These are phyloP conservation scores for Lolium perenne DNA, from an alignment of 176 grass and related monocot genomes.

Conservation along the genomic window DNA sequence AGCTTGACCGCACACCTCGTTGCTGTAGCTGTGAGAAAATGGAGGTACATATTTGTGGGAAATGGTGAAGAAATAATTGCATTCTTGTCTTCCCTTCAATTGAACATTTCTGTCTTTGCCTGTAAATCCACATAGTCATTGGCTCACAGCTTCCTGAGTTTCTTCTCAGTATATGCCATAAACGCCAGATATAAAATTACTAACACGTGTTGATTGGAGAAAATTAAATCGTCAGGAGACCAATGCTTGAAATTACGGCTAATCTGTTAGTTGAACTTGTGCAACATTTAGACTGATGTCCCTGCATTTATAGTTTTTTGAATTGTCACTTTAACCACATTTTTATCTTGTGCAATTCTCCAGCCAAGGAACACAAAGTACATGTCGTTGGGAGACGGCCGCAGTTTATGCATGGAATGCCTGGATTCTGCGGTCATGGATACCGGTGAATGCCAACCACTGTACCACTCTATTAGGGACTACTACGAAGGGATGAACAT, in stretches of 20 bases:
- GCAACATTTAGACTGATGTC: not conserved
- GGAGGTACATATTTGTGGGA: conserved; percentile 58
- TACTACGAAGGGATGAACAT: conserved; percentile 98
- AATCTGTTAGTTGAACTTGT: not conserved
- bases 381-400: conserved; percentile 78
- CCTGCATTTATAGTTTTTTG: conserved; percentile 11
- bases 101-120: not conserved
- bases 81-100: not conserved
- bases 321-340: not conserved
- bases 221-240: not conserved
- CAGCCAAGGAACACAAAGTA: conserved; percentile 82
- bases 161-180: not conserved
- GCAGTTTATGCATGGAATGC: conserved; percentile 89
- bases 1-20: conserved; percentile 68
- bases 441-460: conserved; percentile 82
- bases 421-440: conserved; percentile 90
- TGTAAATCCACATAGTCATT: too few relatives aligned
- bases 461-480: conserved; percentile 92
- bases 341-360: conserved; percentile 24
- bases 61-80: not conserved
- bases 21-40: conserved; percentile 95
- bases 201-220: not conserved
- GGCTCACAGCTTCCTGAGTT: not conserved
- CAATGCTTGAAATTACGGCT: not conserved
- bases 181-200: not conserved